Percentiles rank a stretch among this genome's conserved stretches.
phyloP scores from a whole-genome alignment of 2,329 filamentous ascomycete species.

The Cladorrhinum sp. region DNA sequence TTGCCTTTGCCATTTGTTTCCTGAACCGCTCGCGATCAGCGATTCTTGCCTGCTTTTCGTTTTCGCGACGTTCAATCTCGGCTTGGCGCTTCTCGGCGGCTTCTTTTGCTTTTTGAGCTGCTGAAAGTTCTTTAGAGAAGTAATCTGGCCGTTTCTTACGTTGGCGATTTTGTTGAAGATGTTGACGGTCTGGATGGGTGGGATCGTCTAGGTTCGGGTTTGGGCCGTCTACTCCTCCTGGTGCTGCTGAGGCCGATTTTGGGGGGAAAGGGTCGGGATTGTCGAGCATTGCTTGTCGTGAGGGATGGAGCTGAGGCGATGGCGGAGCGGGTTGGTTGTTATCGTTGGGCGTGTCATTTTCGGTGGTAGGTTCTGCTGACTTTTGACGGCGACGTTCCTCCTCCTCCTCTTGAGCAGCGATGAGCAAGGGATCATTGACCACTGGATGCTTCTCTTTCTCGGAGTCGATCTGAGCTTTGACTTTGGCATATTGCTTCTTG shows the following conservation, averaged over 20 bases:
- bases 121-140: constrained; percentile 61
- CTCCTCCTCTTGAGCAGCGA: constrained; percentile 12
- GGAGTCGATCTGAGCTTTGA: constrained; percentile 54
- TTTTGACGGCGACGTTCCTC: constrained; percentile 15
- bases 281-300: constrained; percentile 40
- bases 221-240: constrained; percentile 22
- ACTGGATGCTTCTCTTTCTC: constrained; percentile 32
- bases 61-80: constrained; percentile 48
- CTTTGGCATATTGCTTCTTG: constrained; percentile 86
- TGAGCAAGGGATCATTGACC: neutral
- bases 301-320: constrained; percentile 37
- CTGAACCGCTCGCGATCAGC: constrained; percentile 64
- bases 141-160: constrained; percentile 47
- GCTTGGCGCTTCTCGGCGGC: constrained; percentile 42
- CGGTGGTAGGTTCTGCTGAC: too few species aligned
- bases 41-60: constrained; percentile 62
- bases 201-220: constrained; percentile 9
- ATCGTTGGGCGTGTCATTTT: neutral
- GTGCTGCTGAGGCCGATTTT: constrained; percentile 4
- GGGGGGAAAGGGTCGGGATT: constrained; percentile 24
- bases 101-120: constrained; percentile 43
- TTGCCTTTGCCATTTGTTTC: constrained; percentile 69
- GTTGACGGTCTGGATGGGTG: constrained; percentile 19
- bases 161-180: neutral
- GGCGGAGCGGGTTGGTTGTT: neutral